Base-by-base conservation (phyloP, 805 yeast genomes). In the Cephaloascus fragrans region DNA sequence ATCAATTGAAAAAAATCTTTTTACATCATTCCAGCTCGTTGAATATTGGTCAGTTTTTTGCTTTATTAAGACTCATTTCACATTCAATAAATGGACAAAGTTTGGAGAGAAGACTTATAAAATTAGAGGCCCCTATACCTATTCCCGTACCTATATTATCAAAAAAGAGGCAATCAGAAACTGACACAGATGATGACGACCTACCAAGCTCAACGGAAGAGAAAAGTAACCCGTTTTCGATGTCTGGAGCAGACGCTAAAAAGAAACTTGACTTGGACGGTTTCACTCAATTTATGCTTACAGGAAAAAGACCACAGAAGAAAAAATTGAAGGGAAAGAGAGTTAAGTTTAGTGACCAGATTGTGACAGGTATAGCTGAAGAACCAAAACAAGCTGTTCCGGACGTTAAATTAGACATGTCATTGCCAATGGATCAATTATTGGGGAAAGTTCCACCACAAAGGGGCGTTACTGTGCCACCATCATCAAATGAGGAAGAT, bases 11-110 rank as follows among this genome's bases (percentile, higher is more conserved):
- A 31, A 59, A 61, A 19, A 71, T 81, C 18, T 79, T 78, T 52
- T 58, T 67, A 26, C 67, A 70, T 40, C 69, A 73, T 39, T 49
- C 71, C 26, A 68, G 67, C 40, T 71, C 83, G 3, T 68, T 90
- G 40, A 88, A 86, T 50, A 80, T 88, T 39, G 95, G 95, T 4
- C 94, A 88, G 56, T 90, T 93, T 60, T 93, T 84, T 62, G 96
- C 95, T 1, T 70, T 87, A 29, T 55, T 90, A 39, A 69, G 98
- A 49, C 70, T 93, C 17, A 71, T 88, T 12, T 74, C 95, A 16
- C 96, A 86, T 55, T 67, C 81, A 0, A 56, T 85, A 15, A 58
- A 59, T 39, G 81, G 81, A 2, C 49, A 57, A 26, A 53, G 67
- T n/a, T 82, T 86, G 3, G 56, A 66, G 19, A 61, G 86, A 45